Conservation (phyloP, 352 stramenopile genomes). For the Phytophthora pseudosyringae region DNA sequence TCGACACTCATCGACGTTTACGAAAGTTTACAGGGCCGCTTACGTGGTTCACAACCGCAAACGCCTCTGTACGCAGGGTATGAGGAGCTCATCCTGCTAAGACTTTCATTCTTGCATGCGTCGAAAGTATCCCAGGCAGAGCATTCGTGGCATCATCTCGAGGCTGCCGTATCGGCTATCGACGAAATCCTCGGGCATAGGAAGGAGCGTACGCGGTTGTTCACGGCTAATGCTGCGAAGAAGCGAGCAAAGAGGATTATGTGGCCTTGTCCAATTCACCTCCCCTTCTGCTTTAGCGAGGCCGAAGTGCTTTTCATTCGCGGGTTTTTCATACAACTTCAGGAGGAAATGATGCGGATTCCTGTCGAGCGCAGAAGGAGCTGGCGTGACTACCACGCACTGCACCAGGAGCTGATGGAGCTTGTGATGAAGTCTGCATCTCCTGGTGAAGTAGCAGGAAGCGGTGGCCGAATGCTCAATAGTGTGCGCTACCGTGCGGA, state of each 20-base stretch:
- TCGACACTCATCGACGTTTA: slow-evolving; percentile 51
- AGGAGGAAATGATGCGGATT: slow-evolving; percentile 41
- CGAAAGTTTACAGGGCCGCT: slow-evolving; percentile 60
- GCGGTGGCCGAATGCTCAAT: slow-evolving; percentile 28
- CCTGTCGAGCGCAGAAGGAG: slow-evolving; percentile 33
- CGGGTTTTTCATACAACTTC: slow-evolving; percentile 41
- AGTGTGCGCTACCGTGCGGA: slow-evolving; percentile 34
- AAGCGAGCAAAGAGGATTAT: slow-evolving; percentile 35
- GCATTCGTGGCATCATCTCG: slow-evolving; percentile 27
- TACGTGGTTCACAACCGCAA: slow-evolving; percentile 42
- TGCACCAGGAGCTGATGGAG: slow-evolving; percentile 52
- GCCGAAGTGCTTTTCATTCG: slow-evolving; percentile 44
- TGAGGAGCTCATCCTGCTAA: slow-evolving; percentile 61
- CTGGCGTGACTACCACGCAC: slow-evolving; percentile 52
- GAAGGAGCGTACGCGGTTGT: slow-evolving; percentile 4
- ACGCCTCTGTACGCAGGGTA: slow-evolving; percentile 43
- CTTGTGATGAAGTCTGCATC: slow-evolving; percentile 28
- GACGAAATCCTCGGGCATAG: slow-evolving; percentile 44
- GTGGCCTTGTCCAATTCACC: slow-evolving; percentile 35
- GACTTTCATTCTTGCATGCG: slow-evolving; percentile 62
- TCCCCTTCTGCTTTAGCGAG: slow-evolving; percentile 41
- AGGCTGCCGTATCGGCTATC: slow-evolving; percentile 29
- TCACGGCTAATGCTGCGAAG: slow-evolving; percentile 6
- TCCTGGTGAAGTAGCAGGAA: slow-evolving; percentile 7
- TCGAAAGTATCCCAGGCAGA: slow-evolving; percentile 28